These are phyloP conservation scores for Ophiorrhiza pumila DNA, from an alignment of 257 asterid species.

Conservation along the genomic window DNA sequence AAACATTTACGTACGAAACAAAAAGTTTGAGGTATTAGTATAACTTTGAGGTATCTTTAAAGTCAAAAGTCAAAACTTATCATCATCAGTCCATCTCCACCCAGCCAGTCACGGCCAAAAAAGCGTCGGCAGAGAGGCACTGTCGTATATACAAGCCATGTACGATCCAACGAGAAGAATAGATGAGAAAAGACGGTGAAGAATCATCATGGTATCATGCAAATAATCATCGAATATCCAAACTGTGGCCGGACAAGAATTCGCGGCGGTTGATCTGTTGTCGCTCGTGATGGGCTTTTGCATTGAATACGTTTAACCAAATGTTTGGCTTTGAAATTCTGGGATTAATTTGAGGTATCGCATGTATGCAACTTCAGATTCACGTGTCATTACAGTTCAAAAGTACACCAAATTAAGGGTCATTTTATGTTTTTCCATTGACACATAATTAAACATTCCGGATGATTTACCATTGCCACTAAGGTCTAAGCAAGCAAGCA, in stretches of 20 bases:
- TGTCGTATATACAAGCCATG: slow-evolving; percentile 3
- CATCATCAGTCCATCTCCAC: background rate
- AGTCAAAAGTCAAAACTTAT: background rate
- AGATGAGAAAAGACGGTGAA: background rate
- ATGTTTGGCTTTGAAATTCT: background rate
- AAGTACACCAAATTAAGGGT: too few species aligned
- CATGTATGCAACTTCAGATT: too few species aligned
- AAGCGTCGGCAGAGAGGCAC: background rate
- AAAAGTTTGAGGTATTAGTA: background rate
- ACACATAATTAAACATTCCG: too few species aligned
- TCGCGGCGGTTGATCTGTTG: too few species aligned
- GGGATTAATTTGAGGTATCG: too few species aligned
- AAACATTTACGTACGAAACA: too few species aligned
- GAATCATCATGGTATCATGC: background rate
- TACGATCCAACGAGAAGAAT: background rate
- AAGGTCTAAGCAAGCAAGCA: background rate
- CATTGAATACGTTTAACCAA: too few species aligned
- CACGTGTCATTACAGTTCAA: too few species aligned
- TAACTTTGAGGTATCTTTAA: background rate
- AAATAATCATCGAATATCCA: background rate
- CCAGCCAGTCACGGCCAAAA: background rate
- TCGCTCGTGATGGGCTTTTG: background rate
- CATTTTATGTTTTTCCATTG: too few species aligned
- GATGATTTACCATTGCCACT: background rate
- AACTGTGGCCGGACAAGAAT: background rate